These are phyloP conservation scores for Kurtzmaniella quercitrusa DNA, from an alignment of 1,139 yeast species.

Conservation along the genomic window DNA sequence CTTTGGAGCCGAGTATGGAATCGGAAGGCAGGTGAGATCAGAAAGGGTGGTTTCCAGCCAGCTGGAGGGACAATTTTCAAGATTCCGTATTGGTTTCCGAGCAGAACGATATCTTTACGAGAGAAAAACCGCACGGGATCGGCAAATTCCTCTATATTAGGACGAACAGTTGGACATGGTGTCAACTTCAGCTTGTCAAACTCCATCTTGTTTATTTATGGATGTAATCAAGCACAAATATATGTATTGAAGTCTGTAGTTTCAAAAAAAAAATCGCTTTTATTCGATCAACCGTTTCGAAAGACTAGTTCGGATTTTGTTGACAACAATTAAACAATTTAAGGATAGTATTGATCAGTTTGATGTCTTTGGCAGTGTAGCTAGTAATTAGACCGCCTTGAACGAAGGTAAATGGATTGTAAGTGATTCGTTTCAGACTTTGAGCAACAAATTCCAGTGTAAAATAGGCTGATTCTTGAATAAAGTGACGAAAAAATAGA, in stretches of 20 bases:
- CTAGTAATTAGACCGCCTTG: no score
- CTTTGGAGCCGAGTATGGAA: conserved; percentile 67
- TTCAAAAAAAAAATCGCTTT: neutral
- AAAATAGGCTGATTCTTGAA: neutral
- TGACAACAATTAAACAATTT: no score
- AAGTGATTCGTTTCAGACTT: neutral
- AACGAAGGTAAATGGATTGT: neutral
- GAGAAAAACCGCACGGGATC: conserved; percentile 64
- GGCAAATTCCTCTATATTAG: conserved; percentile 50
- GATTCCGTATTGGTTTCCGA: conserved; percentile 62
- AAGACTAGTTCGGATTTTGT: neutral
- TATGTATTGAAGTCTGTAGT: conserved; percentile 1
- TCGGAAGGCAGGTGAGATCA: conserved; percentile 49
- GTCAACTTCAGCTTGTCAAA: conserved; percentile 26
- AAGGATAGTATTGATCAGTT: no score
- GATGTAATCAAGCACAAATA: neutral
- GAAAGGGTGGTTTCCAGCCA: conserved; percentile 51
- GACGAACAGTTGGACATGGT: conserved; percentile 56
- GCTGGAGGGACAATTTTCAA: conserved; percentile 63
- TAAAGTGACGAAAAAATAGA: neutral
- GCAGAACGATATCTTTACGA: conserved; percentile 39
- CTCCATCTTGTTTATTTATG: conserved; percentile 3
- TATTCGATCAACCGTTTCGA: conserved; percentile 13
- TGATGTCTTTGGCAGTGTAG: no score
- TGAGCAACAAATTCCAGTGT: neutral